phyloP scores from a whole-genome alignment of 2,329 filamentous ascomycete genomes.

The Fusarium sp. region DNA sequence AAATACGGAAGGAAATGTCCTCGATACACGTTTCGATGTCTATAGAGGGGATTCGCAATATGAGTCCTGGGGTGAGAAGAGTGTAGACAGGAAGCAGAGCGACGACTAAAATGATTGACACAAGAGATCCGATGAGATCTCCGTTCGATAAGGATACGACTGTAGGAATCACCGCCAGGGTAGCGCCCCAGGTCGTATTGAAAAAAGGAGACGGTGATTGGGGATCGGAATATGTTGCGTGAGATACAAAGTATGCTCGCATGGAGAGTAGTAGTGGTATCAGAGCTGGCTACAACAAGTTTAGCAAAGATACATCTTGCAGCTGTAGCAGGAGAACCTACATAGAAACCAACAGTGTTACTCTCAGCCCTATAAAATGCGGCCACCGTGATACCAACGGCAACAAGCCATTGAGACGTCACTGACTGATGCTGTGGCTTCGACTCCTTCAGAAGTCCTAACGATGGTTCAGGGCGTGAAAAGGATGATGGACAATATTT shows the following conservation, averaged over 20 bases:
- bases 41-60: slow-evolving; percentile 9
- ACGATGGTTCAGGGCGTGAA: accelerated
- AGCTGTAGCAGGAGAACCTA: neutral
- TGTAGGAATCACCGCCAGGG: neutral
- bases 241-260: slow-evolving; percentile 10
- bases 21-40: slow-evolving; percentile 46
- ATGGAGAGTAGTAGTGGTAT: slow-evolving; percentile 40
- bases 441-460: neutral
- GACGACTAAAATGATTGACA: slow-evolving; percentile 48
- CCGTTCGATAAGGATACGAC: slow-evolving; percentile 47
- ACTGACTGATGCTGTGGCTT: neutral
- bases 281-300: slow-evolving; percentile 38
- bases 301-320: neutral
- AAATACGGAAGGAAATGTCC: slow-evolving; percentile 42
- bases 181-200: slow-evolving; percentile 1
- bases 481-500: neutral
- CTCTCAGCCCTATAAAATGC: slow-evolving; percentile 40
- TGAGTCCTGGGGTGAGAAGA: slow-evolving; percentile 29
- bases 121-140: slow-evolving; percentile 31
- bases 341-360: slow-evolving; percentile 1
- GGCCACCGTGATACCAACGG: slow-evolving; percentile 1
- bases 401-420: slow-evolving; percentile 27
- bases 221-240: neutral
- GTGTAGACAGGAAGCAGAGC: slow-evolving; percentile 50
- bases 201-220: neutral